Evolutionary conservation across 768 basidiomycete genomes (phyloP), one percentile per base, ranked within the genome.

Genomic region (Mrakia gelida): DNA sequence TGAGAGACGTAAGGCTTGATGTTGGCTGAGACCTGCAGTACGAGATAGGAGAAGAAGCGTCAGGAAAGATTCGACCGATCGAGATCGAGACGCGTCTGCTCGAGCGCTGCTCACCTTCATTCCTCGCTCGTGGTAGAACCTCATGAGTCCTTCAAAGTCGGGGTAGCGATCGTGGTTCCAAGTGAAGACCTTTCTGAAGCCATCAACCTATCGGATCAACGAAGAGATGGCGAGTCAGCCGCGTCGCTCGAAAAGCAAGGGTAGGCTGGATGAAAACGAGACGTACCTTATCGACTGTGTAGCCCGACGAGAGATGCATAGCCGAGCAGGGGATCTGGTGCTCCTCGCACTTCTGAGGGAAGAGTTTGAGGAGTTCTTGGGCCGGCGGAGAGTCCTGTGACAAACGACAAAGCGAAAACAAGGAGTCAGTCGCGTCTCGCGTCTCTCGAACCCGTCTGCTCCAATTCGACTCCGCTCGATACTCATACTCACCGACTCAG

Each of bases 291-390:
- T 65, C 73, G 71, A 78, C 77, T 3, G 83, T 84, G 77, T 84
- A 85, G 0, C 84, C 84, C 1, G 83, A 83, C 0, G 83, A 84
- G 21, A 85, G 79, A 80, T 81, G 73, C 82, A 84, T 83, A 7
- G 82, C 83, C 2, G 83, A 83, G 73, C 82, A 83, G 0, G 84
- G 84, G 41, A 85, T 85, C 59, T 82, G 80, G 73, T 83, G 76
- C 77, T 84, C 78, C 78, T 81, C 80, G 80, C 83, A 85, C 34
- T 81, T 71, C 30, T 82, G 81, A 0, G 83, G 83, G 81, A 83
- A 85, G 18, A 67, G 72, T 16, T 80, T 81, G 3, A 84, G 80
- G 1, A 84, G 79, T 26, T 81, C 77, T 75, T 84, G 84, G 16
- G 84, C 84, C 2, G 79, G 80, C 3, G 82, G 82, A 10, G 81